A percentile compares a stretch with the other conserved stretches of the same genome.
These are phyloP conservation scores for Byssothecium circinans DNA, from an alignment of 2,329 filamentous ascomycete genomes.

Conservation along the genomic window DNA sequence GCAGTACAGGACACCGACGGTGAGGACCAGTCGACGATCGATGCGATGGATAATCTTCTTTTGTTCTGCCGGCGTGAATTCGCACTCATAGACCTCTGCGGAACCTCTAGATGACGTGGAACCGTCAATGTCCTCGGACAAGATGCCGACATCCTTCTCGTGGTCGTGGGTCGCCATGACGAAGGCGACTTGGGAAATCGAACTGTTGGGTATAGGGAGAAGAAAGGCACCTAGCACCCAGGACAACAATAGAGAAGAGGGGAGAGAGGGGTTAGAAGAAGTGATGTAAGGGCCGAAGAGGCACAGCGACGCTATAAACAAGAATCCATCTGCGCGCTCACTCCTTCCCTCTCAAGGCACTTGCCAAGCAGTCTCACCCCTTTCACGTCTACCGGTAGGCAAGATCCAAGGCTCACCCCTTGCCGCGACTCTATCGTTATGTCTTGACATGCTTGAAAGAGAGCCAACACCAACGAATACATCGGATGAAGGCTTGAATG, in stretches of 20 bases:
- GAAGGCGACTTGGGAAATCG: not conserved
- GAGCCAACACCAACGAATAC: not conserved
- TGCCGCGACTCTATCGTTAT: conserved; percentile 4
- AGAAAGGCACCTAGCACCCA: not conserved
- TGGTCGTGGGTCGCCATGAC: conserved; percentile 26
- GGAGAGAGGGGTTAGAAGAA: not conserved
- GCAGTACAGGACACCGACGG: conserved; percentile 66
- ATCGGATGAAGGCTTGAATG: not conserved
- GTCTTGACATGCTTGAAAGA: not conserved
- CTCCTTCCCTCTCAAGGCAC: too few relatives aligned
- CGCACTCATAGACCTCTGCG: conserved; percentile 33
- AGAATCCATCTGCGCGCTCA: not conserved
- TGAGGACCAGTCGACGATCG: conserved; percentile 59
- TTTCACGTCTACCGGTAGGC: too few relatives aligned
- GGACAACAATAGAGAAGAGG: not conserved
- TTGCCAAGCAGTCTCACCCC: too few relatives aligned
- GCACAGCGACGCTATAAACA: not conserved
- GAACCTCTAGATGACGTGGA: conserved; percentile 15
- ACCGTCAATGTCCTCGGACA: conserved; percentile 27
- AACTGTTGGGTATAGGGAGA: not conserved
- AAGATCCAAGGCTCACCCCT: conserved; percentile 28
- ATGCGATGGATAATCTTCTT: conserved; percentile 68
- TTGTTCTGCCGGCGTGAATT: conserved; percentile 64
- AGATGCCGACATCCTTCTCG: conserved; percentile 29
- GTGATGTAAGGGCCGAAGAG: not conserved